Conservation (phyloP, 306 rosid genomes). For the Sindora glabra region DNA sequence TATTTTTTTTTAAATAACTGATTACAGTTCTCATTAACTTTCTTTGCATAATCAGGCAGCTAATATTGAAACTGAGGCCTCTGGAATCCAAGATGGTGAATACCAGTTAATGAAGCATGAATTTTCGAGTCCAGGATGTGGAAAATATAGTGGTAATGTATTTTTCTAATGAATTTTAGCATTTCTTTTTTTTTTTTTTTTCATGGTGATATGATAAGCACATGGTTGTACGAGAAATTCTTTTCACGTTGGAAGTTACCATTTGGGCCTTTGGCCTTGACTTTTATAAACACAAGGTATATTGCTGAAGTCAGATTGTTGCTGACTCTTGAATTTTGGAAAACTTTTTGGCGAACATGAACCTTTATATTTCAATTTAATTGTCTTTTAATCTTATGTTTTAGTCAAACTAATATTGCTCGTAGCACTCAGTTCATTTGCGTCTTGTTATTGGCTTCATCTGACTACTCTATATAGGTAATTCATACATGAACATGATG, state of each 20-base stretch:
- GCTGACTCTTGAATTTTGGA: no score
- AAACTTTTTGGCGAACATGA: no score
- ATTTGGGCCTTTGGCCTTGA: constrained; percentile 19
- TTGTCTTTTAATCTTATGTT: no score
- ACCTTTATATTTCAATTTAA: no score
- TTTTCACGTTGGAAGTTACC: constrained; percentile 1
- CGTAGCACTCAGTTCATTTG: neutral
- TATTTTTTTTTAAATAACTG: neutral
- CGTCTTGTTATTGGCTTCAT: neutral
- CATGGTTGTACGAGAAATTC: neutral
- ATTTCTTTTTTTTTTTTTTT: constrained; percentile 1
- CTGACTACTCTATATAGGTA: neutral
- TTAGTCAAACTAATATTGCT: neutral
- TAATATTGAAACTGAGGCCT: constrained; percentile 75
- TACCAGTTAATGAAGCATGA: constrained; percentile 78
- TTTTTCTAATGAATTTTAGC: constrained; percentile 5
- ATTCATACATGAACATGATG: neutral
- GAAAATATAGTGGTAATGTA: constrained; percentile 88
- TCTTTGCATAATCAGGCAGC: constrained; percentile 62
- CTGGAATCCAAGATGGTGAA: constrained; percentile 64
- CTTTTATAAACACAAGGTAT: constrained; percentile 4
- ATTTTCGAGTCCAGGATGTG: constrained; percentile 67
- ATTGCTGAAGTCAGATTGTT: constrained; percentile 19
- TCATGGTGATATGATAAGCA: neutral
- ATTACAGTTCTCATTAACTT: neutral